Evolutionary conservation across 345 rosid species (phyloP).

Genomic region (Camelina laxa): DNA sequence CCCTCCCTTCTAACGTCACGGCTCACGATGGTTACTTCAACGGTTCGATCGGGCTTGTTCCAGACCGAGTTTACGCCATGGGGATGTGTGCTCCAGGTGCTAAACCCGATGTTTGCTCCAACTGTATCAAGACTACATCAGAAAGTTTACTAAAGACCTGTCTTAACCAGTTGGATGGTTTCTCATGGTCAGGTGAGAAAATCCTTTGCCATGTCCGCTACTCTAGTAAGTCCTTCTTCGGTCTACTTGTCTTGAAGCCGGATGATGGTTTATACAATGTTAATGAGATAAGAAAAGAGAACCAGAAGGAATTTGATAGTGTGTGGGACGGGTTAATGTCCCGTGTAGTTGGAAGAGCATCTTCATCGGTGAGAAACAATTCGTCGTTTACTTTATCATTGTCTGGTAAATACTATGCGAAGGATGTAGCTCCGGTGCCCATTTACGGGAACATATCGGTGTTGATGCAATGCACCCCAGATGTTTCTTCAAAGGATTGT

Average conservation of each 20-base stretch:
- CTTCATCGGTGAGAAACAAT: too few relatives aligned
- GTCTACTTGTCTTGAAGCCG: neutral
- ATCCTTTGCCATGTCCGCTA: slow-evolving; percentile 51
- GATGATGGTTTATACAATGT: too few relatives aligned
- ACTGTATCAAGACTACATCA: slow-evolving; percentile 34
- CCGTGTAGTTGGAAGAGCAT: neutral
- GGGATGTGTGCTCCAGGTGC: slow-evolving; percentile 12
- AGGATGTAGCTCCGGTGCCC: neutral
- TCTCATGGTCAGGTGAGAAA: slow-evolving; percentile 38
- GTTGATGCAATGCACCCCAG: slow-evolving; percentile 41
- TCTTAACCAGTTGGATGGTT: slow-evolving; percentile 42
- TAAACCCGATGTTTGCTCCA: slow-evolving; percentile 12
- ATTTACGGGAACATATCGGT: slow-evolving; percentile 16
- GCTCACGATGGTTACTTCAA: neutral
- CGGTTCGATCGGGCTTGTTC: neutral
- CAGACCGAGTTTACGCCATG: neutral
- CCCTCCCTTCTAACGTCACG: slow-evolving; percentile 30
- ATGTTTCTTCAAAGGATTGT: slow-evolving; percentile 33
- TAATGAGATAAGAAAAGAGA: too few relatives aligned
- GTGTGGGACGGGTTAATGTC: slow-evolving; percentile 26
- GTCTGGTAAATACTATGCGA: slow-evolving; percentile 24
- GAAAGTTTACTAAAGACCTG: slow-evolving; percentile 29
- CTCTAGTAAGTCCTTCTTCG: slow-evolving; percentile 40
- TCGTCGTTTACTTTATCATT: neutral
- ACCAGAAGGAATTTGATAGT: slow-evolving; percentile 10